Evolutionary conservation across 2,329 filamentous ascomycete species (phyloP).

Genomic region (Penicillium griseofulvum): DNA sequence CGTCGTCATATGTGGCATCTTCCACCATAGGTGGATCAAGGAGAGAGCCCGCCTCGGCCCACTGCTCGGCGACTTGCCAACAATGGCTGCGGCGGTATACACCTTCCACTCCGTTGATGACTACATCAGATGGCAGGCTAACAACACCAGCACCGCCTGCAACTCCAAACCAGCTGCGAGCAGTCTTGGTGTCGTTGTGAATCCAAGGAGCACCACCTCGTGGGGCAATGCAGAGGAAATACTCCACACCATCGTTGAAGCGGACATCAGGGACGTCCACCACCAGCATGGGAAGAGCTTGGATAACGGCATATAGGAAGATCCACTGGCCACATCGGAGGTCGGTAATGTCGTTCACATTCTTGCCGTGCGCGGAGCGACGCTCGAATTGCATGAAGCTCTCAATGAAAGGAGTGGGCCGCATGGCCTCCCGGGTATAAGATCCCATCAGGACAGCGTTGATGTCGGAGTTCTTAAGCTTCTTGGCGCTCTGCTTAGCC

Average conservation of each 20-base stretch:
- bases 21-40: constrained; percentile 34
- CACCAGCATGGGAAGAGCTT: constrained; percentile 49
- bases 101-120: constrained; percentile 65
- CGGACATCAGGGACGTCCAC: constrained; percentile 49
- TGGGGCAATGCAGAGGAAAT: constrained; percentile 51
- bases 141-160: constrained; percentile 65
- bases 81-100: constrained; percentile 68
- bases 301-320: constrained; percentile 51
- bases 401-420: constrained; percentile 48
- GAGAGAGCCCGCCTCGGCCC: constrained; percentile 49
- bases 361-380: constrained; percentile 44
- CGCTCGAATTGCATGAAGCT: constrained; percentile 51
- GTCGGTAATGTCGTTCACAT: constrained; percentile 45
- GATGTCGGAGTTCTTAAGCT: constrained; percentile 75
- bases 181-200: constrained; percentile 44
- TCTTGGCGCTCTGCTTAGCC: constrained; percentile 66
- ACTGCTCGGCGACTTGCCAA: constrained; percentile 63
- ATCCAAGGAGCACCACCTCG: constrained; percentile 51
- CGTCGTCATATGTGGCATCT: constrained; percentile 35
- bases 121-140: constrained; percentile 60
- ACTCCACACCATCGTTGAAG: constrained; percentile 48
- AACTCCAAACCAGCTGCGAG: constrained; percentile 50
- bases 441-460: constrained; percentile 73
- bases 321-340: constrained; percentile 53
- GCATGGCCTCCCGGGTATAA: constrained; percentile 72